Percentiles rank a stretch among this genome's conserved stretches.
Evolutionary conservation across 2,329 filamentous ascomycete genomes (phyloP).

Genomic region (Paecilomyces niveus): DNA sequence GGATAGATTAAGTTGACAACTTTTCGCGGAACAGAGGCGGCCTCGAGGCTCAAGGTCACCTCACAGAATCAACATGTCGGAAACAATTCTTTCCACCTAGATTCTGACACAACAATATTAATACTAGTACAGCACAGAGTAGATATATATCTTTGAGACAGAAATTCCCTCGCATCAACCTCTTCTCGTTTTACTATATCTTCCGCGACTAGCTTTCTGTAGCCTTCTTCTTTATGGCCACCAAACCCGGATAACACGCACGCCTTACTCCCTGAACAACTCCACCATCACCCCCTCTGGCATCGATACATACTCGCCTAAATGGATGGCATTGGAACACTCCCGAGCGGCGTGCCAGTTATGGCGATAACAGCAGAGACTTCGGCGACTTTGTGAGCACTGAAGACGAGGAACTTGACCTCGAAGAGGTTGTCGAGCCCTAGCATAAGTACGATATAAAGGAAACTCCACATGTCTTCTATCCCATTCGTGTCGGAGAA

Average conservation of each 20-base stretch:
- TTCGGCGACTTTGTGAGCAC: not conserved
- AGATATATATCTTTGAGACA: not conserved
- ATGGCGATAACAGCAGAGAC: not conserved
- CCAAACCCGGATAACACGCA: not conserved
- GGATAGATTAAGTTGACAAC: too few relatives aligned
- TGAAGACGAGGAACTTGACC: not conserved
- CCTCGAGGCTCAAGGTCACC: too few relatives aligned
- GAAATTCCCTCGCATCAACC: not conserved
- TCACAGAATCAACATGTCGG: too few relatives aligned
- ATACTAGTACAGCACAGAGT: not conserved
- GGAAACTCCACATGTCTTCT: not conserved
- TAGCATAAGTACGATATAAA: not conserved
- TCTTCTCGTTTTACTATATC: not conserved
- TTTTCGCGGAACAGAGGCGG: too few relatives aligned
- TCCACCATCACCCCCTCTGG: too few relatives aligned
- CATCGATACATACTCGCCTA: too few relatives aligned
- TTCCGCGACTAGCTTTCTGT: too few relatives aligned
- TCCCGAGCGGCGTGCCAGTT: too few relatives aligned
- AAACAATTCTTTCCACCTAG: too few relatives aligned
- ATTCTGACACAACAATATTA: too few relatives aligned
- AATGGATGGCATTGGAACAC: too few relatives aligned
- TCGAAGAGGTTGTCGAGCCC: not conserved
- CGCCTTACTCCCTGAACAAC: not conserved
- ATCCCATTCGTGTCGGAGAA: slow-evolving; percentile 2
- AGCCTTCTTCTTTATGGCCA: not conserved